Conservation (phyloP, 805 yeast species). For the Lipomyces japonicus region DNA sequence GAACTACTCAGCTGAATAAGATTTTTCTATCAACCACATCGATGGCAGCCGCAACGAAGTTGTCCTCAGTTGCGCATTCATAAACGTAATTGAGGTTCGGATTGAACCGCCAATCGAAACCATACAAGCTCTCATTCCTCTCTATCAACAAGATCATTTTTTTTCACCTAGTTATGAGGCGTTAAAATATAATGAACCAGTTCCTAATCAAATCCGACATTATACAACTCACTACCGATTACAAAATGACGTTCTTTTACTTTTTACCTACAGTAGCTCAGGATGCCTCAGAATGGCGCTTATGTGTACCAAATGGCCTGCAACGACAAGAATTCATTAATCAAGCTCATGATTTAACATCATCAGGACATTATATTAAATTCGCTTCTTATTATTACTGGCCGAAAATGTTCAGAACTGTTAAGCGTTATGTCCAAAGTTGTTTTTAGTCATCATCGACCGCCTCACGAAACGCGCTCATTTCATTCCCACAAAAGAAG, state of each 20-base stretch:
- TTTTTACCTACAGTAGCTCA: neutral
- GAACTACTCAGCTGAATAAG: constrained; percentile 19
- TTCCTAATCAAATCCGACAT: neutral
- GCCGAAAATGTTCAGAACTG: constrained; percentile 11
- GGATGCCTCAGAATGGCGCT: neutral
- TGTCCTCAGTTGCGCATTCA: constrained; percentile 10
- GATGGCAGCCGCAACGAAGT: constrained; percentile 21
- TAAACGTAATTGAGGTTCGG: neutral
- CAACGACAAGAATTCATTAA: neutral
- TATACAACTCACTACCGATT: neutral
- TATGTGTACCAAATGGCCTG: constrained; percentile 1
- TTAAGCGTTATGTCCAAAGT: constrained; percentile 7
- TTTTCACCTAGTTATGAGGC: neutral
- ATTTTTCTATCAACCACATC: constrained; percentile 14
- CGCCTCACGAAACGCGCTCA: constrained; percentile 28
- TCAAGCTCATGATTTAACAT: constrained; percentile 1
- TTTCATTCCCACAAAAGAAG: constrained; percentile 21
- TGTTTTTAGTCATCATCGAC: constrained; percentile 28
- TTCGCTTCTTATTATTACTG: constrained; percentile 3
- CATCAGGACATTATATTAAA: constrained; percentile 4
- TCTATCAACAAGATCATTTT: neutral
- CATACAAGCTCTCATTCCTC: neutral
- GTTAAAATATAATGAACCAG: neutral
- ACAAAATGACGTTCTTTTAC: neutral
- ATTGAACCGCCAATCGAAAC: too few relatives aligned